Percentiles rank a stretch among this genome's conserved stretches.
These are phyloP conservation scores for Turritis glabra DNA, from an alignment of 345 rosid genomes.

Conservation along the genomic window DNA sequence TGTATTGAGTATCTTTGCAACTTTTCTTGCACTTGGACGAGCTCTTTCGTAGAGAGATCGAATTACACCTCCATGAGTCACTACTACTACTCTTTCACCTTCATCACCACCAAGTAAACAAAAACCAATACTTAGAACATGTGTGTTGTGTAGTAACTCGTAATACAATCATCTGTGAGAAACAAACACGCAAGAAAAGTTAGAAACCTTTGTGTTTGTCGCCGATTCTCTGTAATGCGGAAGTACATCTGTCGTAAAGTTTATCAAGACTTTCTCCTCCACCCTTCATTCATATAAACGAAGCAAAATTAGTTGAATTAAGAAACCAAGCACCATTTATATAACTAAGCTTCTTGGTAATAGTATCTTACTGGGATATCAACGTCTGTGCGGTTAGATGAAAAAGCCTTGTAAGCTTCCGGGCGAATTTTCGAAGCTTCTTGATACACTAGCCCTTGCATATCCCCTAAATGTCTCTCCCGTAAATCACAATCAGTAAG, in stretches of 20 bases:
- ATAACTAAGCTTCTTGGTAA: conserved; percentile 1
- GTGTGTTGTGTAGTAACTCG: not conserved
- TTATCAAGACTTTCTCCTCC: conserved; percentile 86
- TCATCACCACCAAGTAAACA: conserved; percentile 18
- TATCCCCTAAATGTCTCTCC: conserved; percentile 83
- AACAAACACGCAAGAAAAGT: not conserved
- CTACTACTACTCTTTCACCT: conserved; percentile 72
- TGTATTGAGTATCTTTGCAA: conserved; percentile 60
- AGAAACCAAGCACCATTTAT: not conserved
- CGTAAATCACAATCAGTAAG: conserved; percentile 58
- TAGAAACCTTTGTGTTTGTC: conserved; percentile 62
- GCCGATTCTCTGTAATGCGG: conserved; percentile 65
- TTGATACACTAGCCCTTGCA: conserved; percentile 66
- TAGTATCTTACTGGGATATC: conserved; percentile 68
- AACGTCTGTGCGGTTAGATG: conserved; percentile 54
- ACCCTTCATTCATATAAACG: conserved; percentile 47
- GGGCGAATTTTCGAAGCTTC: conserved; percentile 57
- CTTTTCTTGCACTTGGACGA: conserved; percentile 50
- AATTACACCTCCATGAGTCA: conserved; percentile 78
- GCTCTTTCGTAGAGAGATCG: conserved; percentile 64
- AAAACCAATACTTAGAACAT: not conserved
- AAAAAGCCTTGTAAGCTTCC: conserved; percentile 60
- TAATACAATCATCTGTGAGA: not conserved
- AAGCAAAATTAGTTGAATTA: not conserved
- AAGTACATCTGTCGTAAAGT: conserved; percentile 66